Percentiles rank a stretch among this genome's conserved stretches.
Evolutionary conservation across 129 eudicot species (phyloP).

Genomic region (Apium graveolens): DNA sequence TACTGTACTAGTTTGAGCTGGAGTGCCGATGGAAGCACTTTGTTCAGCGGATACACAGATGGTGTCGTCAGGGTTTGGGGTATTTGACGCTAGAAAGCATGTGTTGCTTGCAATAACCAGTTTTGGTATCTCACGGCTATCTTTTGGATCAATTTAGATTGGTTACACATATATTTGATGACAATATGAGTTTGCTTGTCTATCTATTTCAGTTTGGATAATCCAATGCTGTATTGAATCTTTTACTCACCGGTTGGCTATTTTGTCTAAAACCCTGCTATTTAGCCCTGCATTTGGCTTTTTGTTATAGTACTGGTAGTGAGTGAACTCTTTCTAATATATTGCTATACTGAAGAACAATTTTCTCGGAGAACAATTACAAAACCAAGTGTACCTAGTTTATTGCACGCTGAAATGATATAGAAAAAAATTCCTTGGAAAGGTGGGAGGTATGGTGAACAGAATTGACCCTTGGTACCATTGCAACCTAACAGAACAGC

Average conservation of each 20-base stretch:
- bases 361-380: neutral
- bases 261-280: neutral
- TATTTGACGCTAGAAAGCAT: neutral
- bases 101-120: neutral
- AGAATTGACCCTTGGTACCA: neutral
- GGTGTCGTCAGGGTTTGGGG: neutral
- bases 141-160: neutral
- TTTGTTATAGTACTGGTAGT: neutral
- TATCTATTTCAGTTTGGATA: neutral
- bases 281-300: neutral
- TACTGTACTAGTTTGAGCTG: conserved; percentile 5
- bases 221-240: neutral
- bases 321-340: neutral
- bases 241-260: neutral
- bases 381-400: too few relatives aligned
- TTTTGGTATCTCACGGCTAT: neutral
- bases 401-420: neutral
- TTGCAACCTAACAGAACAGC: too few relatives aligned
- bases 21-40: conserved; percentile 4
- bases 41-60: neutral
- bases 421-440: too few relatives aligned
- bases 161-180: neutral
- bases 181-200: neutral
- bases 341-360: neutral
- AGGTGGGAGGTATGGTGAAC: neutral